Conservation (phyloP, 202 grass and related monocot genomes). For the Brachypodium distachyon region DNA sequence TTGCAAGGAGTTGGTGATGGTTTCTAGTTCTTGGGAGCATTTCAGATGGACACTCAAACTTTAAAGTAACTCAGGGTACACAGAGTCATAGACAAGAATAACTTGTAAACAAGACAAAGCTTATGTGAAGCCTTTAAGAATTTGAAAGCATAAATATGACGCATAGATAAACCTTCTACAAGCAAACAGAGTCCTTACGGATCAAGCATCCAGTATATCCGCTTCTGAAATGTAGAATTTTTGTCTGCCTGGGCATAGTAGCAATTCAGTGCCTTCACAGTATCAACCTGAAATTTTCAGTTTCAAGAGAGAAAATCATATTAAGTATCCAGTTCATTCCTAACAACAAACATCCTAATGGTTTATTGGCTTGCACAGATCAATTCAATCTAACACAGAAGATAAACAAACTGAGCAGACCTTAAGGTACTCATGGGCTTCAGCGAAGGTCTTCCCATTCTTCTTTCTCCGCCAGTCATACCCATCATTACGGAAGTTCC, state of each 20-base stretch:
- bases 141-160: background rate
- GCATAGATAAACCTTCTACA: background rate
- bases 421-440: constrained; percentile 91
- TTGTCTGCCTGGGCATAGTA: constrained; percentile 70
- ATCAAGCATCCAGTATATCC: constrained; percentile 93
- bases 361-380: background rate
- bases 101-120: background rate
- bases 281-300: constrained; percentile 57
- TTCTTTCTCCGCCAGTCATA: constrained; percentile 66
- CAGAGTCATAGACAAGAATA: background rate
- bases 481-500: constrained; percentile 78
- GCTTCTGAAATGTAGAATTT: constrained; percentile 62
- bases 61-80: constrained; percentile 6
- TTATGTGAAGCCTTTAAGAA: background rate
- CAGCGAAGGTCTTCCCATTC: constrained; percentile 52
- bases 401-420: constrained; percentile 15
- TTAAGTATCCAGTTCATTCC: background rate
- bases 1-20: background rate
- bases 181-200: constrained; percentile 50
- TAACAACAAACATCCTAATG: background rate
- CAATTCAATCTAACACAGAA: background rate
- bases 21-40: constrained; percentile 1
- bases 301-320: background rate
- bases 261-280: constrained; percentile 48
- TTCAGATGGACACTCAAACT: background rate